Evolutionary conservation across 805 yeast species (phyloP), one percentile per base, ranked within the genome.

Genomic region (Candida koratica): DNA sequence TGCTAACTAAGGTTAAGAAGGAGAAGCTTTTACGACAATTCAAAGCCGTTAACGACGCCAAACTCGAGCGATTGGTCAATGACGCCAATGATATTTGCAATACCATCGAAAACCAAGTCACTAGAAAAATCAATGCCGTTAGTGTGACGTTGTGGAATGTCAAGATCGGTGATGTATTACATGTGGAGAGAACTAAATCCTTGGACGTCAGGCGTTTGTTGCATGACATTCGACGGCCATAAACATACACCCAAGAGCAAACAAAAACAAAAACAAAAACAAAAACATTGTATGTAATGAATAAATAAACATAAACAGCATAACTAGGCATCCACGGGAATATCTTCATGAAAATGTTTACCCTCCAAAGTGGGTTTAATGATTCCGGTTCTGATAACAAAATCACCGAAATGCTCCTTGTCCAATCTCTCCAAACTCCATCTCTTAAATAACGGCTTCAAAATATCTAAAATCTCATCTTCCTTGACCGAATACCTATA

Each of bases 401-500:
- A 90, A 58, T 90, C 97, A 55, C 97, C 97, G 53, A 90, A 90
- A 37, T 86, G 96, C 61, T 90, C 97, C 39, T 87, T 90, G 7
- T 88, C 94, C 28, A 73, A 58, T 66, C 97, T 80, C 63, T 90
- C 97, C 49, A 84, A 66, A 27, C 96, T 82, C 96, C 97, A 90
- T 62, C 85, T 79, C 72, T 87, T 85, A 69, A 90, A 88, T 65
- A 90, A 64, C 19, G 96, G 95, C 57, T 77, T 81, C 60, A 90
- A 71, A 33, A 76, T 81, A 20, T 61, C 75, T 47, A 90, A 62
- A 37, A 89, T 84, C 60, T 90, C 96, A 33, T 84, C 89, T 65
- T 90, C 97, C 59, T 83, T 85, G 48, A 90, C 79, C 18, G 95
- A 86, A 46, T 87, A 82, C 53, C 86, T 74, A 71, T 77, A 90